These are phyloP conservation scores for Zostera marina DNA, from an alignment of 116 monocot genomes.

Conservation along the genomic window DNA sequence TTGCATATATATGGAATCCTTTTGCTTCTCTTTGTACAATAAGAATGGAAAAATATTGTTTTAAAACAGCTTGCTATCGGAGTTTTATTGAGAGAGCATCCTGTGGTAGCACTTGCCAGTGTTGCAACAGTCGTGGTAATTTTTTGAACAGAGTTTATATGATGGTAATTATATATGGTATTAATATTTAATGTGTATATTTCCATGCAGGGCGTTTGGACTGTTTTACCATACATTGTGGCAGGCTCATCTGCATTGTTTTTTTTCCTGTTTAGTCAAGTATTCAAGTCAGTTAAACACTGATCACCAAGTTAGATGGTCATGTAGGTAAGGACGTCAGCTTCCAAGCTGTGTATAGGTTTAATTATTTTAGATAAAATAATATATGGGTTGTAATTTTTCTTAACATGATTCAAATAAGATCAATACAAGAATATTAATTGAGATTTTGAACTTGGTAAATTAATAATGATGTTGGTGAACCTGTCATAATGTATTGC, in stretches of 20 bases:
- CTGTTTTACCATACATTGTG: constrained; percentile 49
- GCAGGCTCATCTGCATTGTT: constrained; percentile 52
- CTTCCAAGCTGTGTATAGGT: no score
- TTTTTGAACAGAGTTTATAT: not conserved
- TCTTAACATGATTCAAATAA: no score
- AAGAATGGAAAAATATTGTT: not conserved
- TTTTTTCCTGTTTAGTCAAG: constrained; percentile 22
- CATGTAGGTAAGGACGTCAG: no score
- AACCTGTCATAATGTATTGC: no score
- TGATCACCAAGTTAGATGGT: no score
- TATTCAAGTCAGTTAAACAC: not conserved
- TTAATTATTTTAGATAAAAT: no score
- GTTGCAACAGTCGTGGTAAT: constrained; percentile 81
- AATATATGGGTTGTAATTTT: no score
- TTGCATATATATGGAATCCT: not conserved
- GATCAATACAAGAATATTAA: no score
- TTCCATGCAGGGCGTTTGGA: constrained; percentile 62
- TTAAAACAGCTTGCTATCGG: constrained; percentile 44
- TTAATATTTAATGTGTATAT: not conserved
- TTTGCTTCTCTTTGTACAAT: no score
- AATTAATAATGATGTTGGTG: no score
- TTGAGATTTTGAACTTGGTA: no score
- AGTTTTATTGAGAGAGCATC: constrained; percentile 60
- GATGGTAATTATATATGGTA: not conserved
- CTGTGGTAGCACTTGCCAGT: constrained; percentile 58